phyloP scores from a whole-genome alignment of 306 rosid genomes.

The Prinsepia uniflora region DNA sequence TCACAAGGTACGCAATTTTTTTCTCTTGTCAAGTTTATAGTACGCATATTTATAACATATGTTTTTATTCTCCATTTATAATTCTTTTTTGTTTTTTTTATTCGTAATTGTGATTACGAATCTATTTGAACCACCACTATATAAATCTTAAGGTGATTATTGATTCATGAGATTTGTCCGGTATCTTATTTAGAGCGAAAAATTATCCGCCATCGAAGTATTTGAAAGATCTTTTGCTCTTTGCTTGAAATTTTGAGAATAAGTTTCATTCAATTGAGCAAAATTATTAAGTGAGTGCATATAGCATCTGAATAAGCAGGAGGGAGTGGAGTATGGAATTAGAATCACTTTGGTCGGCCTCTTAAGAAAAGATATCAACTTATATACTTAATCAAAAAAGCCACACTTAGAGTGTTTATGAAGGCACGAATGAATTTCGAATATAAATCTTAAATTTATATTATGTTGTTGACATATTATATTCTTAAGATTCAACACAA shows the following conservation, averaged over 20 bases:
- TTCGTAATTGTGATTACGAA: too few species aligned
- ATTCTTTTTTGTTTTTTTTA: too few species aligned
- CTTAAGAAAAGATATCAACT: slow-evolving; percentile 42
- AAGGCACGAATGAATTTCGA: slow-evolving; percentile 55
- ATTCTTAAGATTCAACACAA: slow-evolving; percentile 30
- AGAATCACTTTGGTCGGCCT: slow-evolving; percentile 97
- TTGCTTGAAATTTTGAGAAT: neutral
- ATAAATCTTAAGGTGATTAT: too few species aligned
- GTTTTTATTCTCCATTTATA: too few species aligned
- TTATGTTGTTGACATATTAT: slow-evolving; percentile 40
- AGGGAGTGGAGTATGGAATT: slow-evolving; percentile 76
- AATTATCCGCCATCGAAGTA: too few species aligned
- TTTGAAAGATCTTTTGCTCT: neutral
- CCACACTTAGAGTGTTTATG: slow-evolving; percentile 43
- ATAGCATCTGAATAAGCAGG: slow-evolving; percentile 41
- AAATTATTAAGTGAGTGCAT: slow-evolving; percentile 18
- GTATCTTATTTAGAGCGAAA: too few species aligned
- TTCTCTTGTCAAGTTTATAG: too few species aligned
- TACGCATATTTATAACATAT: too few species aligned
- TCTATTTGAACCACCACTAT: too few species aligned
- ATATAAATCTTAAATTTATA: slow-evolving; percentile 15
- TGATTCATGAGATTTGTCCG: too few species aligned
- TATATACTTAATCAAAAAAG: slow-evolving; percentile 20
- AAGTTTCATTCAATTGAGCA: neutral
- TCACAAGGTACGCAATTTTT: too few species aligned